These are phyloP conservation scores for Elsinoe perseae DNA, from an alignment of 2,329 filamentous ascomycete genomes.

Conservation along the genomic window DNA sequence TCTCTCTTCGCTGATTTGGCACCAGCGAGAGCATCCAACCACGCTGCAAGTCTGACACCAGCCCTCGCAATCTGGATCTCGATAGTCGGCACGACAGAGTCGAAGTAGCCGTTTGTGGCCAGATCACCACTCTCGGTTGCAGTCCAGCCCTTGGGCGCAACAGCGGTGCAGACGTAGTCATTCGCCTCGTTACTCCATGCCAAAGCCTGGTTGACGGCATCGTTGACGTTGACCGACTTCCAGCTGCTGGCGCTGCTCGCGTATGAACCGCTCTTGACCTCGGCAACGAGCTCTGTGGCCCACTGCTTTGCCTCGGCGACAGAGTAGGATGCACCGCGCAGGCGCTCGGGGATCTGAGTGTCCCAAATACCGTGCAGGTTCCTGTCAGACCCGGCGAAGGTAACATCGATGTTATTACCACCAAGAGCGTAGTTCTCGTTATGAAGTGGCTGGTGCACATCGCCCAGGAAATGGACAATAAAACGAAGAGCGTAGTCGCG, in stretches of 20 bases:
- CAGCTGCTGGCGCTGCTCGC: conserved; percentile 28
- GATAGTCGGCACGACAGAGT: conserved; percentile 33
- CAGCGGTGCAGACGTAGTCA: conserved; percentile 35
- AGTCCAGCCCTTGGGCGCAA: conserved; percentile 33
- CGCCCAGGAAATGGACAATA: conserved; percentile 36
- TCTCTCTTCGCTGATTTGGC: conserved; percentile 18
- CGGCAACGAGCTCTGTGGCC: conserved; percentile 31
- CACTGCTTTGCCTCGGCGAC: conserved; percentile 34
- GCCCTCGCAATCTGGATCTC: conserved; percentile 39
- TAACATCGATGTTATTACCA: conserved; percentile 34
- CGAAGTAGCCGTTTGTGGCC: conserved; percentile 24
- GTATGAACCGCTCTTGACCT: conserved; percentile 36
- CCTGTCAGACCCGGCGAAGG: conserved; percentile 28
- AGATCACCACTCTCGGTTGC: conserved; percentile 34
- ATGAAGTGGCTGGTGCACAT: conserved; percentile 37
- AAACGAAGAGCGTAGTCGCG: conserved; percentile 38
- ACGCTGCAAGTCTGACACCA: conserved; percentile 32
- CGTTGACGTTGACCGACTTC: conserved; percentile 31
- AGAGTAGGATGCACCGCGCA: conserved; percentile 31
- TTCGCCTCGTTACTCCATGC: conserved; percentile 39
- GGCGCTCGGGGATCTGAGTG: conserved; percentile 37
- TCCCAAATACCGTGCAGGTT: conserved; percentile 40
- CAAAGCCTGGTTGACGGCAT: conserved; percentile 33
- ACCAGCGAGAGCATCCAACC: conserved; percentile 31
- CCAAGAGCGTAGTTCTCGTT: conserved; percentile 33